phyloP scores from a whole-genome alignment of 1,284 basidiomycete genomes.

The Kalmanozyma brasiliensis region DNA sequence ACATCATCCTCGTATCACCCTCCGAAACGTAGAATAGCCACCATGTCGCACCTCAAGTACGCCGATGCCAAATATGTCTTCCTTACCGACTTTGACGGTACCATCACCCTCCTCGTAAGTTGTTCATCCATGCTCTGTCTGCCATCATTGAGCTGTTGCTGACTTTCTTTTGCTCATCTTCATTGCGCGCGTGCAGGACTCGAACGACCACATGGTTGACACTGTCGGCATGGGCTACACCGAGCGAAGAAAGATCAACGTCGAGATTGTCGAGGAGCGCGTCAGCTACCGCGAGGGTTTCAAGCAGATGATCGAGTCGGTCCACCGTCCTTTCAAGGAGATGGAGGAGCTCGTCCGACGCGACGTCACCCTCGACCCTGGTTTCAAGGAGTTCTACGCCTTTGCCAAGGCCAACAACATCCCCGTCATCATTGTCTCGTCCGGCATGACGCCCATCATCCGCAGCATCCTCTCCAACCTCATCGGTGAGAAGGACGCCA shows the following conservation, averaged over 20 bases:
- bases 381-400: slow-evolving; percentile 67
- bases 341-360: slow-evolving; percentile 65
- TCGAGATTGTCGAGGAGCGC: slow-evolving; percentile 64
- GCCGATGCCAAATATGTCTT: slow-evolving; percentile 64
- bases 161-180: not conserved
- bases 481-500: slow-evolving; percentile 66
- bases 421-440: slow-evolving; percentile 66
- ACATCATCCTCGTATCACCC: slow-evolving; percentile 8
- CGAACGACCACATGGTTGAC: slow-evolving; percentile 68
- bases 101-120: slow-evolving; percentile 60
- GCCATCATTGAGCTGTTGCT: not conserved
- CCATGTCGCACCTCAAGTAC: slow-evolving; percentile 62
- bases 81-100: slow-evolving; percentile 67
- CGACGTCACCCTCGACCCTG: slow-evolving; percentile 66
- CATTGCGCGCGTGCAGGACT: slow-evolving; percentile 53
- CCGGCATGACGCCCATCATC: slow-evolving; percentile 67
- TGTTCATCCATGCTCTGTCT: not conserved
- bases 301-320: slow-evolving; percentile 65
- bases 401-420: slow-evolving; percentile 65
- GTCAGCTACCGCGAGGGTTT: slow-evolving; percentile 66
- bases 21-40: slow-evolving; percentile 3
- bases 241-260: slow-evolving; percentile 67
- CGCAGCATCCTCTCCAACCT: slow-evolving; percentile 66
- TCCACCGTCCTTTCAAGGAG: slow-evolving; percentile 62
- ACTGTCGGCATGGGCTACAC: slow-evolving; percentile 67